Base-by-base conservation (phyloP, 1,284 basidiomycete species). In the Irpex rosettiformis region DNA sequence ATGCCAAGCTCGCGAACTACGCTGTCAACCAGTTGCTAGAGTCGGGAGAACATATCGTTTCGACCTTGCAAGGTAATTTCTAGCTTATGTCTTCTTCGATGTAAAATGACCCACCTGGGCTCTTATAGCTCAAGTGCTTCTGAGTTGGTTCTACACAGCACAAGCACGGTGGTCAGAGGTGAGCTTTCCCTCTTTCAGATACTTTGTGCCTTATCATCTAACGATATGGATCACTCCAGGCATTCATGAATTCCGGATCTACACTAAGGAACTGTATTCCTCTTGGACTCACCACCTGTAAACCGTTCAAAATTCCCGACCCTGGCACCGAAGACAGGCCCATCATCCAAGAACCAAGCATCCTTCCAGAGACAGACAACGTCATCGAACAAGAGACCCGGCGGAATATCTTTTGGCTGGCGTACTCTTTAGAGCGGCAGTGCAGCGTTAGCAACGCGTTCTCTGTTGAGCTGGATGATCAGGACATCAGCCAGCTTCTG, bases 161-260 rank as follows among this genome's bases (percentile, higher is more conserved):
- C 83, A 89, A 67, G 85, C 84, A 54, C 84, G 81, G 77, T 89
- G 86, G 86, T 82, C 86, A 13, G 86, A 89, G 70, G 86, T 89
- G 66, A 66, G 73, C 53, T 54, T 28, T 18, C 27, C 43, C 6
- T 47, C 43, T 6, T 37, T 16, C 33, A 7, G 33, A 18, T n/a
- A 13, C 22, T 25, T 25, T 3, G 42, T 16, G 6, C 2, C 54
- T n/a, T 10, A 27, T 52, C 25, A 40, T 48, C 29, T 37, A 52
- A 33, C 21, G 47, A 54, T 16, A n/a, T 18, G 3, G 33, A 42
- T 45, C 16, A 47, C 22, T 58, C 30, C 28, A 55, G 54, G 16
- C 54, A 24, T 55, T 40, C 27, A 18, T 48, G 52, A 47, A 25
- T 16, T 25, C 55, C 13, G 58, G 58, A 1, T 6, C n/a, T 4